These are phyloP conservation scores for Acrocalymma vagum DNA, from an alignment of 2,329 filamentous ascomycete genomes.

Conservation along the genomic window DNA sequence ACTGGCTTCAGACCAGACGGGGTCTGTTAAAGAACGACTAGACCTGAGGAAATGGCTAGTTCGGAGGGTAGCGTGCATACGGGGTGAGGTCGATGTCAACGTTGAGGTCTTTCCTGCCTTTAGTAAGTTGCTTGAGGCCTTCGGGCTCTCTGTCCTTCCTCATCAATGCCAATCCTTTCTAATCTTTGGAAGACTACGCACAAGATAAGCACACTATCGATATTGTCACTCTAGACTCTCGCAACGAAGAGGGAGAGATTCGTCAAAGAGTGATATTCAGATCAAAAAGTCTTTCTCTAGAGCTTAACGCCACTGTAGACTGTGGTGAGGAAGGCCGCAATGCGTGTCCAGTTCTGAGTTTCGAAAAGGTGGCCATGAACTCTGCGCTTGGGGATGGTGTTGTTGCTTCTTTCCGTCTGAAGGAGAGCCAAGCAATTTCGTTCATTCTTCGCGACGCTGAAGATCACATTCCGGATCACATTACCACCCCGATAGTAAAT, in stretches of 20 bases:
- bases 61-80: conserved; percentile 75
- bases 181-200: conserved; percentile 63
- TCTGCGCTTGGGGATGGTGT: conserved; percentile 70
- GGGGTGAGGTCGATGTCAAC: conserved; percentile 70
- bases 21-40: conserved; percentile 31
- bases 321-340: conserved; percentile 61
- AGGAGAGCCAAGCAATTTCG: conserved; percentile 73
- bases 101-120: conserved; percentile 72
- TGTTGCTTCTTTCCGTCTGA: conserved; percentile 65
- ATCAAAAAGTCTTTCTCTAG: conserved; percentile 66
- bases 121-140: conserved; percentile 31
- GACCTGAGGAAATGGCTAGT: conserved; percentile 74
- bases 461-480: conserved; percentile 64
- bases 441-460: conserved; percentile 70
- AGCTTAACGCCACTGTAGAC: conserved; percentile 74
- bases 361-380: conserved; percentile 62
- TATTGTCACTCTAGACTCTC: conserved; percentile 51
- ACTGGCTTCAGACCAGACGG: conserved; percentile 32
- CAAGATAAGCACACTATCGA: conserved; percentile 68
- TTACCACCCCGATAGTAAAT: conserved; percentile 67
- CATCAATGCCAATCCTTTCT: not conserved
- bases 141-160: too few species aligned
- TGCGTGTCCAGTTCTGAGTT: conserved; percentile 61
- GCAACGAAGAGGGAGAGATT: conserved; percentile 18
- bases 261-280: conserved; percentile 64